Evolutionary conservation across 2,329 filamentous ascomycete species (phyloP).

Genomic region (Alternaria sp.): DNA sequence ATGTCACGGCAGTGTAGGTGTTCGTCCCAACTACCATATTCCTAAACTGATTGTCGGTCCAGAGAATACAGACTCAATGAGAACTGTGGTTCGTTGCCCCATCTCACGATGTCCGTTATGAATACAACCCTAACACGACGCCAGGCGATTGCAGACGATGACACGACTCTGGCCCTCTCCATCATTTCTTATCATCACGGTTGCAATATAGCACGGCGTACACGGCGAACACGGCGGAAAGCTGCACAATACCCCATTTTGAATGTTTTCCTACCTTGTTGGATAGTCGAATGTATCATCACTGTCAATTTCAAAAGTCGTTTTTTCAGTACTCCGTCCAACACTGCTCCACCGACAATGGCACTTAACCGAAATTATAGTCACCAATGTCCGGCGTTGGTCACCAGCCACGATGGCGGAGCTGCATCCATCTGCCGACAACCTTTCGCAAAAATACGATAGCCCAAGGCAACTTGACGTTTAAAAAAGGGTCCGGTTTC

Average conservation of each 20-base stretch:
- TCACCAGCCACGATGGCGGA: neutral
- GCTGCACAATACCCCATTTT: slow-evolving; percentile 44
- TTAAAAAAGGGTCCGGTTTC: neutral
- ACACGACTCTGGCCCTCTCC: slow-evolving; percentile 1
- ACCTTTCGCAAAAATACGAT: neutral
- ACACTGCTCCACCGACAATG: slow-evolving; percentile 7
- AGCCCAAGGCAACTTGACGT: neutral
- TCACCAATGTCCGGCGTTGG: neutral
- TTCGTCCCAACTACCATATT: neutral
- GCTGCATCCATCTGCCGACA: neutral
- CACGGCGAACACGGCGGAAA: slow-evolving; percentile 30
- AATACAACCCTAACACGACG: slow-evolving; percentile 16
- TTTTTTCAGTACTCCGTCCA: slow-evolving; percentile 3
- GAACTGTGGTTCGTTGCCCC: slow-evolving; percentile 51
- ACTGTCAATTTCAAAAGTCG: slow-evolving; percentile 16
- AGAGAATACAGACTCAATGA: slow-evolving; percentile 58
- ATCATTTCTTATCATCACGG: slow-evolving; percentile 15
- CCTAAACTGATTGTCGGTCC: slow-evolving; percentile 13
- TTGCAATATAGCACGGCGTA: slow-evolving; percentile 41
- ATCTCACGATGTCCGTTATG: neutral
- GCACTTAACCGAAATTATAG: slow-evolving; percentile 16
- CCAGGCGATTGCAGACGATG: slow-evolving; percentile 45
- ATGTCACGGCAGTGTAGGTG: slow-evolving; percentile 59
- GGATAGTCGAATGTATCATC: slow-evolving; percentile 38
- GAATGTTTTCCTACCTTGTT: slow-evolving; percentile 24